These are phyloP conservation scores for Barbatosphaeria neglecta DNA, from an alignment of 495 filamentous ascomycete species.

Conservation along the genomic window DNA sequence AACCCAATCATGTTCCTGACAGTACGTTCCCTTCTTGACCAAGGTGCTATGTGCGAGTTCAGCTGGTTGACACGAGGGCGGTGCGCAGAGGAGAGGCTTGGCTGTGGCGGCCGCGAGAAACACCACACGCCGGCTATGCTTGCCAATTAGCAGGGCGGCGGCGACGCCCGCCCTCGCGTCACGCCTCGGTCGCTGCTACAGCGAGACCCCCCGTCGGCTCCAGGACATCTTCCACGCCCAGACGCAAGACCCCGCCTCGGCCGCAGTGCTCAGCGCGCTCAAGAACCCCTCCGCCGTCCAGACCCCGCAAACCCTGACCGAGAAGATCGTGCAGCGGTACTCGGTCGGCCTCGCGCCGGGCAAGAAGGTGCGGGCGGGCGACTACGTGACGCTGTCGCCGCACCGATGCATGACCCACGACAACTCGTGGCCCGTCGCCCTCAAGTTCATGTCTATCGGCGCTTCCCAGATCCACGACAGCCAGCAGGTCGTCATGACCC, in stretches of 20 bases:
- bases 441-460: conserved; percentile 86
- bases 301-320: conserved; percentile 67
- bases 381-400: conserved; percentile 72
- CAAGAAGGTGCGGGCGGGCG: conserved; percentile 62
- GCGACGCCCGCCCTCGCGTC: neutral
- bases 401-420: conserved; percentile 85
- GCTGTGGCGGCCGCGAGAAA: conserved; percentile 13
- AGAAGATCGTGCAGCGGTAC: conserved; percentile 83
- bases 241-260: conserved; percentile 8
- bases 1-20: conserved; percentile 13
- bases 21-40: conserved; percentile 6
- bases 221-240: conserved; percentile 17
- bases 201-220: conserved; percentile 10
- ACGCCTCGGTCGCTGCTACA: conserved; percentile 10
- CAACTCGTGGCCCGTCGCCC: conserved; percentile 76
- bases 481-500: conserved; percentile 73
- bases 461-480: conserved; percentile 60
- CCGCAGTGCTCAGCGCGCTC: neutral
- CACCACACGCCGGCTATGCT: conserved; percentile 6
- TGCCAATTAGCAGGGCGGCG: conserved; percentile 3
- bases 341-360: conserved; percentile 57
- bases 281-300: neutral
- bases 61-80: neutral
- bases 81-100: conserved; percentile 16
- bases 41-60: too few relatives aligned